phyloP scores from a whole-genome alignment of 164 flowering plant species.

The Amborella trichopoda region DNA sequence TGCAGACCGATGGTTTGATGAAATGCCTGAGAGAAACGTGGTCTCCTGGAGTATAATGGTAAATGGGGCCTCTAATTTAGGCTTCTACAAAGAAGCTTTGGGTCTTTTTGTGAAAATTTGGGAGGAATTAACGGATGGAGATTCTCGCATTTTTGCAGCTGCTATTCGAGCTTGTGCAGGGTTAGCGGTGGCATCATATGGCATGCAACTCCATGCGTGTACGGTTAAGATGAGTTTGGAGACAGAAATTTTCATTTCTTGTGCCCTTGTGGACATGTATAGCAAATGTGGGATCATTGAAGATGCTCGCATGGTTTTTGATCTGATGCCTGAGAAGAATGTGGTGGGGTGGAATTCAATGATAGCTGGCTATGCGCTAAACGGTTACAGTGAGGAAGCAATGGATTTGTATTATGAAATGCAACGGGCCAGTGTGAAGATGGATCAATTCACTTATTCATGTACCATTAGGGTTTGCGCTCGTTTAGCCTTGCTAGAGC shows the following conservation, averaged over 20 bases:
- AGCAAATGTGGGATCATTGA: conserved; percentile 49
- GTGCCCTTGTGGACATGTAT: conserved; percentile 58
- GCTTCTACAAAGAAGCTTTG: conserved; percentile 34
- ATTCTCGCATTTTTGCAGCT: conserved; percentile 24
- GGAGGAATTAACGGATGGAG: conserved; percentile 30
- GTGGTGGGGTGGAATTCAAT: conserved; percentile 57
- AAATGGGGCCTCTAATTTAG: conserved; percentile 34
- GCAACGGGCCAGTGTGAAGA: conserved; percentile 45
- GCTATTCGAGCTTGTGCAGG: conserved; percentile 41
- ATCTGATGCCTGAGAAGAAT: conserved; percentile 50
- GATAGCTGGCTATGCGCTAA: conserved; percentile 60
- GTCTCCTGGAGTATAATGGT: conserved; percentile 44
- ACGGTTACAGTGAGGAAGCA: conserved; percentile 57
- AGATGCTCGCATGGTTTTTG: conserved; percentile 43
- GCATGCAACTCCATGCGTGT: conserved; percentile 45
- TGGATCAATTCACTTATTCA: conserved; percentile 56
- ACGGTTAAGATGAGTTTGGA: conserved; percentile 34
- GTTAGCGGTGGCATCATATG: conserved; percentile 22
- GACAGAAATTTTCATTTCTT: conserved; percentile 30
- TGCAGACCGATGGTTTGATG: conserved; percentile 39
- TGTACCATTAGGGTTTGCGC: conserved; percentile 39
- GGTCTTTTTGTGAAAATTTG: conserved; percentile 35
- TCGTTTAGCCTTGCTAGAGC: conserved; percentile 42
- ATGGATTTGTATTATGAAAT: conserved; percentile 39
- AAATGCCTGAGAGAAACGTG: conserved; percentile 42